Evolutionary conservation across 23 red algal genomes (phyloP).

Genomic region (Gracilaria vermiculophylla): DNA sequence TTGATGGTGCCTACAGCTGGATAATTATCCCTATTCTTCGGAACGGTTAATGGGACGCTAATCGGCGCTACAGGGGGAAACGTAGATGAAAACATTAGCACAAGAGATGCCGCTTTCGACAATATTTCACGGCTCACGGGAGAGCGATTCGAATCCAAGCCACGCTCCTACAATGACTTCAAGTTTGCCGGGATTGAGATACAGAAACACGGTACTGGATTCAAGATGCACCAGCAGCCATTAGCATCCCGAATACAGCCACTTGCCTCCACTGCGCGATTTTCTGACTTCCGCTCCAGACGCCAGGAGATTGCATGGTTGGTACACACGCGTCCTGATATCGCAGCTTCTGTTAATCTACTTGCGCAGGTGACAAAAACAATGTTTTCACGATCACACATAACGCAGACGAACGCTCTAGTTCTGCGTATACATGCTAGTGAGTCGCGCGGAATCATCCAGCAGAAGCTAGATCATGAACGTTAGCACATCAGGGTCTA

Average conservation of each 20-base stretch:
- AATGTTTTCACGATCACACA: neutral
- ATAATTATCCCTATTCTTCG: neutral
- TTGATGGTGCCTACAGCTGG: neutral
- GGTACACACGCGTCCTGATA: constrained; percentile 28
- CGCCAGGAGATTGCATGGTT: constrained; percentile 37
- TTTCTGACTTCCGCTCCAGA: neutral
- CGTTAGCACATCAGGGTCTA: neutral
- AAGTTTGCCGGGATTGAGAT: constrained; percentile 28
- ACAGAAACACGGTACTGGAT: neutral
- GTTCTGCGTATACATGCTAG: neutral
- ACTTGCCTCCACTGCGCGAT: neutral
- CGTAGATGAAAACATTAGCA: constrained; percentile 17
- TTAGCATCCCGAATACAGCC: neutral
- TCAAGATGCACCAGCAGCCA: neutral
- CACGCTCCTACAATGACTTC: neutral
- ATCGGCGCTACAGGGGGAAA: neutral
- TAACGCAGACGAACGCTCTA: neutral
- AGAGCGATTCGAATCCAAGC: neutral
- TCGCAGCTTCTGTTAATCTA: constrained; percentile 3
- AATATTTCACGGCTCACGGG: neutral
- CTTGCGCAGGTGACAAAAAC: constrained; percentile 27
- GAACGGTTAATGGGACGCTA: neutral
- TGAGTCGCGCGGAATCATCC: neutral
- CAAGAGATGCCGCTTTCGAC: neutral
- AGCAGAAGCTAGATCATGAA: neutral